Conservation (phyloP, 1,284 basidiomycete genomes). For the Sporisorium iseilematis-ciliati region DNA sequence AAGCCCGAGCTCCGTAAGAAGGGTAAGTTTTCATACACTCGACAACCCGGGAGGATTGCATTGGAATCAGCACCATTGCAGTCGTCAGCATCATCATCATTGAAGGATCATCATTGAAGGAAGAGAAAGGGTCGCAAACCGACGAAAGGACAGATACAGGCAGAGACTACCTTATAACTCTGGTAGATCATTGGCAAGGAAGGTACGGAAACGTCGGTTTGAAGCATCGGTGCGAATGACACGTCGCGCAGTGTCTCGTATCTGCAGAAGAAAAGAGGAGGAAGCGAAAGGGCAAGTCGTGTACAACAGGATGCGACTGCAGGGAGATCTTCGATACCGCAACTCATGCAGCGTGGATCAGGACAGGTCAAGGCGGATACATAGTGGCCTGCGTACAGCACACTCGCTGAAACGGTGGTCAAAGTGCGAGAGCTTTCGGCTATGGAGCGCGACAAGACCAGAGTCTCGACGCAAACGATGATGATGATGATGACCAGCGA, state of each 20-base stretch:
- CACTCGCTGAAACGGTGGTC: not conserved
- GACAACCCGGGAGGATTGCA: not conserved
- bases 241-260: no score
- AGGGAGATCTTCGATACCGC: no score
- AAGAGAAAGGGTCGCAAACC: no score
- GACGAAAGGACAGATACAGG: no score
- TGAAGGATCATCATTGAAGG: not conserved
- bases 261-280: no score
- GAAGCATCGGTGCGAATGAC: no score
- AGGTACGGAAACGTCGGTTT: no score
- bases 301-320: no score
- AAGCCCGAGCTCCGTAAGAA: conserved; percentile 99
- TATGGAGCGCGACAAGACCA: not conserved
- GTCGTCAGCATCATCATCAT: conserved; percentile 9
- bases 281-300: no score
- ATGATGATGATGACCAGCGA: conserved; percentile 2
- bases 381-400: no score
- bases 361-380: not conserved
- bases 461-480: conserved; percentile 2
- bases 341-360: not conserved
- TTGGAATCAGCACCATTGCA: conserved; percentile 1
- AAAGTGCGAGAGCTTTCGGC: not conserved
- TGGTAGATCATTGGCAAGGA: no score
- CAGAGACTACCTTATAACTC: no score
- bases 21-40: conserved; percentile 76